Conservation (phyloP, 225 moss, liverwort and hornwort species). For the Neckera pumila region DNA sequence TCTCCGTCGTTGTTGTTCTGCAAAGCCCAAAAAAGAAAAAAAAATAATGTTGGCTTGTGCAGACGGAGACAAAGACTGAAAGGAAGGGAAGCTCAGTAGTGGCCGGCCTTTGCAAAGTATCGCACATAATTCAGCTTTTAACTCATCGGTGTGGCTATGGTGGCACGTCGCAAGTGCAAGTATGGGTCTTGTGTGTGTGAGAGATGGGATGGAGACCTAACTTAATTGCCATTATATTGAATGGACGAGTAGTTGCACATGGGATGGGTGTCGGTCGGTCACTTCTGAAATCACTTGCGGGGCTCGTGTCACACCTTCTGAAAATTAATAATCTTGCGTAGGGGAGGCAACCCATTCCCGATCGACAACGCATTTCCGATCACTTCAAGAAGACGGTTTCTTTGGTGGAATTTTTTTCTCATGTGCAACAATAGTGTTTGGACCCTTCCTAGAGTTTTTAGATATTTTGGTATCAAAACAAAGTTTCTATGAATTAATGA, state of each 20-base stretch:
- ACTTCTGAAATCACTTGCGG: too few species aligned
- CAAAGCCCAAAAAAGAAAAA: background rate
- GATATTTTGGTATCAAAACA: too few species aligned
- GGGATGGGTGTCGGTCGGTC: too few species aligned
- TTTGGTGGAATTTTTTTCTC: too few species aligned
- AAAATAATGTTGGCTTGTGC: background rate
- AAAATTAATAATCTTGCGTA: background rate
- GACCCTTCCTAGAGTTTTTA: too few species aligned
- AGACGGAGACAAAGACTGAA: background rate
- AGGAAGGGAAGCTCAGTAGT: too few species aligned
- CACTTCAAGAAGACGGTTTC: too few species aligned
- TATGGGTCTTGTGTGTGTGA: background rate
- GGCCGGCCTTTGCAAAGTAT: background rate
- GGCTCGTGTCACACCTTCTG: background rate
- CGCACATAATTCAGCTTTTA: background rate
- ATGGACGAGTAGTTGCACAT: background rate
- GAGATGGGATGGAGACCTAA: background rate
- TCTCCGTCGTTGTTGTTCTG: background rate
- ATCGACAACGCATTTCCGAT: too few species aligned
- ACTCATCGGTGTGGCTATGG: background rate
- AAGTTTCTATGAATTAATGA: too few species aligned
- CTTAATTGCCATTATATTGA: background rate
- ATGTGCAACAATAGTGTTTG: too few species aligned
- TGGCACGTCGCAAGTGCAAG: background rate
- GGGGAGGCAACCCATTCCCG: too few species aligned